A percentile compares a stretch with the other conserved stretches of the same genome.
Conservation (phyloP, 495 filamentous ascomycete genomes). For the Tuber melanosporum region DNA sequence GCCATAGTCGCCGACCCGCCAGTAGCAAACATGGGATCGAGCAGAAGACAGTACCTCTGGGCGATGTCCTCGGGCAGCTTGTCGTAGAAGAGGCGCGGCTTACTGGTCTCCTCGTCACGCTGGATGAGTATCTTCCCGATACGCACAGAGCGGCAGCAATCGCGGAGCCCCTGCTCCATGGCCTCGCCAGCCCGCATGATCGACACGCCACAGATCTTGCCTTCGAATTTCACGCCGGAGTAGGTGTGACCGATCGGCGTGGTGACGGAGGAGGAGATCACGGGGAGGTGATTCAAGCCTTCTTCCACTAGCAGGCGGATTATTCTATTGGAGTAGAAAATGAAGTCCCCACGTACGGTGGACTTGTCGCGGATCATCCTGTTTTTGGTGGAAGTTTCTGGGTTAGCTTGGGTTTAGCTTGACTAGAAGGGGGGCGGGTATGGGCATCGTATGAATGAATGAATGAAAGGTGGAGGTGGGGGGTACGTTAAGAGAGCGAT, state of each 20-base stretch:
- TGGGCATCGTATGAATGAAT: not conserved
- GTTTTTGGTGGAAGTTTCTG: constrained; percentile 8
- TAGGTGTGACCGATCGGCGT: constrained; percentile 80
- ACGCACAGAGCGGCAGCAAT: constrained; percentile 91
- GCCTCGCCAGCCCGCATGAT: constrained; percentile 98
- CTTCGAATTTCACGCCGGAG: constrained; percentile 86
- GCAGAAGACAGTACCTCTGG: constrained; percentile 83
- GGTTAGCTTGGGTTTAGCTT: constrained; percentile 9
- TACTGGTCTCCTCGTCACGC: constrained; percentile 86
- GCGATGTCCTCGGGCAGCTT: constrained; percentile 93
- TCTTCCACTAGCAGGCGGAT: constrained; percentile 97
- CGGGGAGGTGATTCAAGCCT: constrained; percentile 91
- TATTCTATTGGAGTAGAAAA: constrained; percentile 98
- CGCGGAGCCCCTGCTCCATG: constrained; percentile 93
- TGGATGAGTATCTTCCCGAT: constrained; percentile 99
- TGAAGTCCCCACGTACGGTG: constrained; percentile 88
- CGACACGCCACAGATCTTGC: constrained; percentile 95
- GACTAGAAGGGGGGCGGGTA: not conserved
- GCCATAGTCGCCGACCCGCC: constrained; percentile 98
- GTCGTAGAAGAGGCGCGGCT: constrained; percentile 91
- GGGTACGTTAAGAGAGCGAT: constrained; percentile 88
- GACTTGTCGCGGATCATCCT: constrained; percentile 93
- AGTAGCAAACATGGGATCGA: constrained; percentile 98
- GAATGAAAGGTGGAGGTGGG: constrained; percentile 7
- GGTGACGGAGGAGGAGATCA: constrained; percentile 75